Conservation (phyloP, 768 basidiomycete species). For the Chalciporus piperatus region DNA sequence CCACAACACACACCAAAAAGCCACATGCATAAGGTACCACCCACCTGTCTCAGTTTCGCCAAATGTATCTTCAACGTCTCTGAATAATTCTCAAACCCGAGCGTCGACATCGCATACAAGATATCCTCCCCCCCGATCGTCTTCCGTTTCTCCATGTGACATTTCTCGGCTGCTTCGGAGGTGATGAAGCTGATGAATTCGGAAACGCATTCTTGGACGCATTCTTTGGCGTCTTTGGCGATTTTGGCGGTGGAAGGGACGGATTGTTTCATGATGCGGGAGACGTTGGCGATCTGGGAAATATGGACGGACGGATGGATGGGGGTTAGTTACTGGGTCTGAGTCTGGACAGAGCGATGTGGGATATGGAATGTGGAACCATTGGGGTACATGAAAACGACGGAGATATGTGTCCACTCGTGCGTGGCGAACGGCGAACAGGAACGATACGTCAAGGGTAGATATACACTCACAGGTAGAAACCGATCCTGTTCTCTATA, state of each 20-base stretch:
- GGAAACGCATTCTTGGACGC: conserved; percentile 96
- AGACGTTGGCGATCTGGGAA: conserved; percentile 93
- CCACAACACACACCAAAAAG: not conserved
- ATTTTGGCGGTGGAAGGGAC: conserved; percentile 92
- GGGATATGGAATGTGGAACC: too few relatives aligned
- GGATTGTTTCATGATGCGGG: conserved; percentile 92
- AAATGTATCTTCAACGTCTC: conserved; percentile 91
- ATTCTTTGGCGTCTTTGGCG: conserved; percentile 97
- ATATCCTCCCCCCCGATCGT: conserved; percentile 99
- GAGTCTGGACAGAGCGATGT: too few relatives aligned
- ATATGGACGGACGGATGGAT: not conserved
- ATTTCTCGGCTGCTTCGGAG: conserved; percentile 93
- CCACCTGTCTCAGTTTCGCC: conserved; percentile 81
- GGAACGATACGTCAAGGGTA: too few relatives aligned
- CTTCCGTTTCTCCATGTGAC: conserved; percentile 92
- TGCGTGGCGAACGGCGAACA: too few relatives aligned
- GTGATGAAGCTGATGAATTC: conserved; percentile 99
- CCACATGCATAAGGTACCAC: not conserved
- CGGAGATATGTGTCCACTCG: not conserved
- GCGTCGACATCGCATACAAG: conserved; percentile 85
- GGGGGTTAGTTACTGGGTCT: not conserved
- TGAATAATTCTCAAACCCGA: conserved; percentile 94
- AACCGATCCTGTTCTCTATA: conserved; percentile 95
- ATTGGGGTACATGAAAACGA: not conserved
- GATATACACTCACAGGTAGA: conserved; percentile 65